Conservation (phyloP, 352 stramenopile species). For the Phytophthora chlamydospora region DNA sequence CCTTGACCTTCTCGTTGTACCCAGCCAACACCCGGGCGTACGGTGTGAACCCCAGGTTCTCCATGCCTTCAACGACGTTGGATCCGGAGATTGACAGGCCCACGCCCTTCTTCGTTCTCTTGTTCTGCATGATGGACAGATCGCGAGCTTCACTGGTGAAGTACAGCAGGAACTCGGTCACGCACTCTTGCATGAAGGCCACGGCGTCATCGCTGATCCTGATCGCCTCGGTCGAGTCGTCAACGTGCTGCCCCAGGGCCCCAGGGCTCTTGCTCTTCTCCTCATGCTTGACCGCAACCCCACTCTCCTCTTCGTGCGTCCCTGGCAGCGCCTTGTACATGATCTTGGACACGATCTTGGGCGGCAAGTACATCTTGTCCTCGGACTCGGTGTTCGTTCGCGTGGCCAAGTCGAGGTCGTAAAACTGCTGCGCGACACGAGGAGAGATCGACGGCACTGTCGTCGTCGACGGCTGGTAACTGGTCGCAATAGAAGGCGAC, state of each 20-base stretch:
- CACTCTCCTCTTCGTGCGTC: slow-evolving; percentile 4
- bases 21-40: slow-evolving; percentile 66
- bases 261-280: slow-evolving; percentile 8
- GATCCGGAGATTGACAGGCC: slow-evolving; percentile 57
- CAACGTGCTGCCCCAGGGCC: slow-evolving; percentile 7
- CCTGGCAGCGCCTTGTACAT: slow-evolving; percentile 64
- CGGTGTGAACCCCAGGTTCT: slow-evolving; percentile 71
- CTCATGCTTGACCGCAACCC: slow-evolving; percentile 11
- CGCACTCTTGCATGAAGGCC: slow-evolving; percentile 85
- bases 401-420: slow-evolving; percentile 65
- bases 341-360: slow-evolving; percentile 73
- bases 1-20: slow-evolving; percentile 78
- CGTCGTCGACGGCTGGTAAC: slow-evolving; percentile 16
- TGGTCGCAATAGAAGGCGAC: background rate
- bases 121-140: slow-evolving; percentile 62
- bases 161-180: slow-evolving; percentile 85
- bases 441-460: slow-evolving; percentile 50
- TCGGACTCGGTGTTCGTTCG: slow-evolving; percentile 68
- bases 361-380: slow-evolving; percentile 79
- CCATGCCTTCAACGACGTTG: slow-evolving; percentile 66
- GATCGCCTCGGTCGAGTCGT: slow-evolving; percentile 35
- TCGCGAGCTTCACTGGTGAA: slow-evolving; percentile 84
- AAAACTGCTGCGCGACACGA: slow-evolving; percentile 66
- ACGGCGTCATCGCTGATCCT: slow-evolving; percentile 84
- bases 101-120: slow-evolving; percentile 55